These are phyloP conservation scores for Suhomyces panamericanus DNA, from an alignment of 1,139 yeast species.

Conservation along the genomic window DNA sequence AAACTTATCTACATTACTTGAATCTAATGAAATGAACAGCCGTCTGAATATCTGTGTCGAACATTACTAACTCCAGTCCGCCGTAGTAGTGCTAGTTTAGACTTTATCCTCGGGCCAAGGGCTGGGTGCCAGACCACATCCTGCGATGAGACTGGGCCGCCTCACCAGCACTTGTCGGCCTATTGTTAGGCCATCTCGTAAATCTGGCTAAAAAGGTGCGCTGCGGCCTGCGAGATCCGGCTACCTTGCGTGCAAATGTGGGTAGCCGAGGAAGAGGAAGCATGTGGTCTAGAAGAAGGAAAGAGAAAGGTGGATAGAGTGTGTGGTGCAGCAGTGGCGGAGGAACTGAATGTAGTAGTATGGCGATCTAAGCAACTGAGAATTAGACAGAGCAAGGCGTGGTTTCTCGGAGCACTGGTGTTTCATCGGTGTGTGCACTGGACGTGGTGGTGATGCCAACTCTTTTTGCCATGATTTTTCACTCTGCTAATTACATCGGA, in stretches of 20 bases:
- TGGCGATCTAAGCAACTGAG: too few relatives aligned
- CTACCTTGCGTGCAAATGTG: not conserved
- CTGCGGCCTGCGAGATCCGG: not conserved
- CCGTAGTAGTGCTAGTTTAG: not conserved
- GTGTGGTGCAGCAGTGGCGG: too few relatives aligned
- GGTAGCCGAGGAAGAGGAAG: not conserved
- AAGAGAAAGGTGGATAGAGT: too few relatives aligned
- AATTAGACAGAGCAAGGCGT: too few relatives aligned
- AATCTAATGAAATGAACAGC: slow-evolving; percentile 8
- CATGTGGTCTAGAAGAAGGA: not conserved
- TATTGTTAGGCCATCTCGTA: slow-evolving; percentile 1
- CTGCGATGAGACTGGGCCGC: not conserved
- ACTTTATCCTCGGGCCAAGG: not conserved
- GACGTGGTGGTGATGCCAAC: too few relatives aligned
- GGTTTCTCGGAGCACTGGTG: too few relatives aligned
- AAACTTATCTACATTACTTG: slow-evolving; percentile 22
- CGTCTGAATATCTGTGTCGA: slow-evolving; percentile 6
- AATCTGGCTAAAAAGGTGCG: not conserved
- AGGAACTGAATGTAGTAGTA: too few relatives aligned
- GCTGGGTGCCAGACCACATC: not conserved
- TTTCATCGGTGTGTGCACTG: too few relatives aligned
- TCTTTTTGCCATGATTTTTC: too few relatives aligned
- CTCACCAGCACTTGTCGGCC: not conserved
- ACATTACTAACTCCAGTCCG: slow-evolving; percentile 7
- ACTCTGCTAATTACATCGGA: too few relatives aligned